These are phyloP conservation scores for Leucocoprinus leucothites DNA, from an alignment of 768 basidiomycete genomes.

Conservation along the genomic window DNA sequence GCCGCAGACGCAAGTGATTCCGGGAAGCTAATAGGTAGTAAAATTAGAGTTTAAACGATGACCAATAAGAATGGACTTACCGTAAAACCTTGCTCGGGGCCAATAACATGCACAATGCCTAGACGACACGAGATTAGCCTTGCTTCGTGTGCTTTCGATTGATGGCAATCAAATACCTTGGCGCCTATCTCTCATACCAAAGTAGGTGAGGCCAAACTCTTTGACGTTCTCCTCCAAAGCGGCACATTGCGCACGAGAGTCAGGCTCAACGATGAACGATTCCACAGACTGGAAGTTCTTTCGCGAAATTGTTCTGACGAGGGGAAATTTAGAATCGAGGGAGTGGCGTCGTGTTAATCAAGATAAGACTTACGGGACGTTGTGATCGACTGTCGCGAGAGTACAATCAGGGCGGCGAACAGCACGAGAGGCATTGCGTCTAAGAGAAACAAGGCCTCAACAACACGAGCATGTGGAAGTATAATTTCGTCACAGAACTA, in stretches of 20 bases:
- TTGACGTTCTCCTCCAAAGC: constrained; percentile 89
- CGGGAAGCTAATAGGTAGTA: constrained; percentile 51
- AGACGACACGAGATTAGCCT: constrained; percentile 16
- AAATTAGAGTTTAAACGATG: not conserved
- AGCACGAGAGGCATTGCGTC: constrained; percentile 68
- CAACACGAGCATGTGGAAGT: not conserved
- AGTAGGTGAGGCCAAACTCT: constrained; percentile 89
- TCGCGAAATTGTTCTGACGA: constrained; percentile 61
- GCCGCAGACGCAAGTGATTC: constrained; percentile 84
- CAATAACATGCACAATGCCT: constrained; percentile 89
- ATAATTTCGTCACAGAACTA: constrained; percentile 13
- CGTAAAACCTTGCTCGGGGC: constrained; percentile 93
- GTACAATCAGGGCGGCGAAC: constrained; percentile 89
- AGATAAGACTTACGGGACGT: constrained; percentile 68
- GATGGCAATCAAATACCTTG: constrained; percentile 51
- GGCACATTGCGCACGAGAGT: constrained; percentile 79
- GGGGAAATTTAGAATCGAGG: not conserved
- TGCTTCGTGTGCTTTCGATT: not conserved
- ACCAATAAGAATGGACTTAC: constrained; percentile 29
- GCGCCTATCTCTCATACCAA: constrained; percentile 84
- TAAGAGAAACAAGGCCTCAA: constrained; percentile 24
- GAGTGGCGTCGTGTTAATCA: not conserved
- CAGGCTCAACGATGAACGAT: constrained; percentile 79
- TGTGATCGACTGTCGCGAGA: constrained; percentile 86
- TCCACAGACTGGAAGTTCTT: constrained; percentile 71